Conservation (phyloP, 176 grass and related monocot species). For the Triticum urartu region DNA sequence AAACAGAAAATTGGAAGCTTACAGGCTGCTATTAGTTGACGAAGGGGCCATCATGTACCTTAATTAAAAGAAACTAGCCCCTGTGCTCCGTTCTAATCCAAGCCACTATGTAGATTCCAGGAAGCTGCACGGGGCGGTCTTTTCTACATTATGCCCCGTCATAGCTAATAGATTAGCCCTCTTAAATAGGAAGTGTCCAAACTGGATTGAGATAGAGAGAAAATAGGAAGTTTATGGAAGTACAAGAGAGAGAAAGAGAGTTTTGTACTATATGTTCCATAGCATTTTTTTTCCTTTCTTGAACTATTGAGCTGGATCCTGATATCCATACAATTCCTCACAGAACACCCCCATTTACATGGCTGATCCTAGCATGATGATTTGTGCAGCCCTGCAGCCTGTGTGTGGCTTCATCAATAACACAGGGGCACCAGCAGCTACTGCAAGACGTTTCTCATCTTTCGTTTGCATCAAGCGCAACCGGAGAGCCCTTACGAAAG, state of each 20-base stretch:
- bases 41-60: background rate
- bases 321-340: background rate
- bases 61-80: background rate
- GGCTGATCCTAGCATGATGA: slow-evolving; percentile 13
- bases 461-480: slow-evolving; percentile 38
- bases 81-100: background rate
- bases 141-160: background rate
- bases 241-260: background rate
- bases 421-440: slow-evolving; percentile 19
- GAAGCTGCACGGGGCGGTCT: background rate
- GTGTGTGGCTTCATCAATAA: slow-evolving; percentile 29
- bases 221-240: background rate
- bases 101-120: background rate
- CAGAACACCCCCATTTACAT: background rate
- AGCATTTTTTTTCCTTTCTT: background rate
- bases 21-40: background rate
- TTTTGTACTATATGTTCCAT: background rate
- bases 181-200: background rate
- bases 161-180: background rate
- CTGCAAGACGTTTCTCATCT: slow-evolving; percentile 22
- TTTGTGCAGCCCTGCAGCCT: slow-evolving; percentile 22
- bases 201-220: background rate
- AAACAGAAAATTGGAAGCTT: background rate
- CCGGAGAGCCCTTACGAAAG: background rate
- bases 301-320: background rate